A percentile compares a stretch with the other conserved stretches of the same genome.
Conservation (phyloP, 169 alveolate genomes). For the Eimeria sp. region DNA sequence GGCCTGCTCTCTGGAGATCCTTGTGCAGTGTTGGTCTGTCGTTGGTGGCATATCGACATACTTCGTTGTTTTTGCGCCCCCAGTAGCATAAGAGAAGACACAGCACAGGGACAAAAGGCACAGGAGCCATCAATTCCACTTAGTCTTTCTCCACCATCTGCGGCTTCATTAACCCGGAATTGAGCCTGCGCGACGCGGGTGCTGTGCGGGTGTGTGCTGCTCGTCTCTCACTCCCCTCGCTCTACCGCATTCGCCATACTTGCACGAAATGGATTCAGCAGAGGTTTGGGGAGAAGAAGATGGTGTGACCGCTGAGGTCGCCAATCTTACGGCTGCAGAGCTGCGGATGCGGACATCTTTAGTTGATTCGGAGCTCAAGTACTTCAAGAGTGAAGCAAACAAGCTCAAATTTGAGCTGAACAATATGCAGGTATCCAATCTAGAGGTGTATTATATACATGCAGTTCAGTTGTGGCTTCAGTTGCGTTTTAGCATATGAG, state of each 20-base stretch:
- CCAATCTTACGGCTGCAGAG: conserved; percentile 81
- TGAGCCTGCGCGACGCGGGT: not conserved
- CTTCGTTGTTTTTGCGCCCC: not conserved
- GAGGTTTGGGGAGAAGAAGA: conserved; percentile 84
- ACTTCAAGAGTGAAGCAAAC: conserved; percentile 80
- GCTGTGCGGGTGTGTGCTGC: conserved; percentile 39
- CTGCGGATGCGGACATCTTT: conserved; percentile 84
- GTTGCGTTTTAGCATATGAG: no score
- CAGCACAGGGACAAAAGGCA: not conserved
- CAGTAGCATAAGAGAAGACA: not conserved
- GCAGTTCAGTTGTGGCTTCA: not conserved
- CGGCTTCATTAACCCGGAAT: not conserved
- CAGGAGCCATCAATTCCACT: not conserved
- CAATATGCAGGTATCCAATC: conserved; percentile 74
- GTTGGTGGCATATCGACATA: not conserved
- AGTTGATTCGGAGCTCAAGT: conserved; percentile 87
- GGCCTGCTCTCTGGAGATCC: not conserved
- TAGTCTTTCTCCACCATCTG: not conserved
- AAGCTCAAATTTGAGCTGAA: conserved; percentile 80
- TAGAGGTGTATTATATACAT: not conserved
- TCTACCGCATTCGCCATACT: not conserved
- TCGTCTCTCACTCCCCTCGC: conserved; percentile 24
- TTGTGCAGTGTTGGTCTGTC: not conserved
- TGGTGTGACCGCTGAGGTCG: conserved; percentile 86
- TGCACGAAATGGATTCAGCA: conserved; percentile 66